phyloP scores from a whole-genome alignment of 768 basidiomycete genomes.

The Leccinum imitatum region DNA sequence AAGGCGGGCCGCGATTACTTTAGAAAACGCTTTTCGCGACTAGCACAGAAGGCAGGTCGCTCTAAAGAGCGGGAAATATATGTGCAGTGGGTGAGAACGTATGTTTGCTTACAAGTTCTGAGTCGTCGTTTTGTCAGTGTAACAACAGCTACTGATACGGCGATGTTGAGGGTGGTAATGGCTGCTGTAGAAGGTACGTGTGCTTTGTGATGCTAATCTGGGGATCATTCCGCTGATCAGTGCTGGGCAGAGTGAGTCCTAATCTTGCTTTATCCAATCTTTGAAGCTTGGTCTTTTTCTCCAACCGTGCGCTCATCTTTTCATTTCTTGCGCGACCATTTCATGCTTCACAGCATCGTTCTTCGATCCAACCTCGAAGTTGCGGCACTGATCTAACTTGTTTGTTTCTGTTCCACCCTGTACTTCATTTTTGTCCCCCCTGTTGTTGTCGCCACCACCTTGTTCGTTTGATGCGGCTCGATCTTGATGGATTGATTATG shows the following conservation, averaged over 20 bases:
- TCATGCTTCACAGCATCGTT: conserved; percentile 33
- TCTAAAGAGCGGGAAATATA: conserved; percentile 90
- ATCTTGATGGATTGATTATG: conserved; percentile 17
- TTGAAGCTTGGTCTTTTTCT: conserved; percentile 16
- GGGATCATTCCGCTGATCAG: conserved; percentile 14
- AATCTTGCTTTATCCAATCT: conserved; percentile 25
- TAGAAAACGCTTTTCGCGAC: conserved; percentile 75
- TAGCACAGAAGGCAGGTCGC: conserved; percentile 83
- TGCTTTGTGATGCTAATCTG: neutral
- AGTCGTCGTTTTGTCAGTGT: conserved; percentile 45
- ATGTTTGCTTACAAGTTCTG: conserved; percentile 10
- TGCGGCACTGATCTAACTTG: conserved; percentile 33
- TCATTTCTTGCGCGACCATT: conserved; percentile 15
- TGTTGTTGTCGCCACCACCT: conserved; percentile 22
- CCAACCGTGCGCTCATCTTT: conserved; percentile 30
- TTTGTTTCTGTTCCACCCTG: conserved; percentile 20
- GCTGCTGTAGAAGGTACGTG: conserved; percentile 89
- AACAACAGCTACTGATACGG: conserved; percentile 90
- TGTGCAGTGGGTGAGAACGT: conserved; percentile 67
- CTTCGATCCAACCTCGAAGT: conserved; percentile 38
- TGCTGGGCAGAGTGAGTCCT: conserved; percentile 63
- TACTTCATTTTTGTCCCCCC: conserved; percentile 13
- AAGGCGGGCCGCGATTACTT: conserved; percentile 87
- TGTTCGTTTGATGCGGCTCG: conserved; percentile 15
- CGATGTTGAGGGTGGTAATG: conserved; percentile 88